These are phyloP conservation scores for Hirsutella rhossiliensis DNA, from an alignment of 2,329 filamentous ascomycete genomes.

Conservation along the genomic window DNA sequence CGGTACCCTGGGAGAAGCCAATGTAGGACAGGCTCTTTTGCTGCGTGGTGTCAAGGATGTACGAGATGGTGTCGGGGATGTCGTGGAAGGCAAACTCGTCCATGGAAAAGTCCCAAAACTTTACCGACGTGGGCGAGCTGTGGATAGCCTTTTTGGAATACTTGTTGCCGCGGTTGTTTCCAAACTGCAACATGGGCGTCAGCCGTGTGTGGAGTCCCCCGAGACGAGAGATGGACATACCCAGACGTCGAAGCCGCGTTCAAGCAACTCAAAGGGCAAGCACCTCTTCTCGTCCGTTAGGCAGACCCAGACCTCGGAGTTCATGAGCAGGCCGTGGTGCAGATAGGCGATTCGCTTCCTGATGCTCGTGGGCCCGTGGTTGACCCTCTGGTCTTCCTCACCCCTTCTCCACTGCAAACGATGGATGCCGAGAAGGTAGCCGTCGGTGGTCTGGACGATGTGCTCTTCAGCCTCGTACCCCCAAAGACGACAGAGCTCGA, in stretches of 20 bases:
- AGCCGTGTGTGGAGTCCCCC: conserved; percentile 7
- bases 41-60: conserved; percentile 73
- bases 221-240: conserved; percentile 28
- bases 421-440: conserved; percentile 84
- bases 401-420: conserved; percentile 72
- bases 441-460: conserved; percentile 86
- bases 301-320: conserved; percentile 97
- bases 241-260: conserved; percentile 93
- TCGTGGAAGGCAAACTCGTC: conserved; percentile 98
- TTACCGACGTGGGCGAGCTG: conserved; percentile 57
- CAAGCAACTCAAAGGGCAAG: conserved; percentile 78
- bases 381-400: conserved; percentile 69
- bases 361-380: conserved; percentile 53
- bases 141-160: conserved; percentile 92
- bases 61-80: conserved; percentile 87
- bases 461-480: conserved; percentile 95
- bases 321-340: conserved; percentile 96
- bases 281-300: conserved; percentile 76
- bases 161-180: conserved; percentile 97
- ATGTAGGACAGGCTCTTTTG: conserved; percentile 86
- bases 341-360: conserved; percentile 84
- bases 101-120: conserved; percentile 97
- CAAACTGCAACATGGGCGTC: conserved; percentile 44
- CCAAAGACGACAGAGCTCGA: conserved; percentile 82
- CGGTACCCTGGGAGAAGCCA: conserved; percentile 93